A percentile compares a stretch with the other conserved stretches of the same genome.
phyloP scores from a whole-genome alignment of 352 stramenopile species.

The Phytopythium litorale region DNA sequence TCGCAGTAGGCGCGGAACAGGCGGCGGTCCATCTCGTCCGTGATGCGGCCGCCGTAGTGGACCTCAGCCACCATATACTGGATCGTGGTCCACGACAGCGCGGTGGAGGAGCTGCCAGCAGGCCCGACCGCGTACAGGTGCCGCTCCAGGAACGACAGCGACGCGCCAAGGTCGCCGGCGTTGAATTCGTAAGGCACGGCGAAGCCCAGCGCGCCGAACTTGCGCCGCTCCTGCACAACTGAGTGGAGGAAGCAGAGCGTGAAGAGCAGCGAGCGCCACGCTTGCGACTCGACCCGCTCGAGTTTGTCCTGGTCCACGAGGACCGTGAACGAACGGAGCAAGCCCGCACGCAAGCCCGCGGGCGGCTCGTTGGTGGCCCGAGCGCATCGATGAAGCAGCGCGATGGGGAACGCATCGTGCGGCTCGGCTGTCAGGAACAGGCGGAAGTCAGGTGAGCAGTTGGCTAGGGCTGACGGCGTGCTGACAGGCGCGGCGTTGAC shows the following conservation, averaged over 20 bases:
- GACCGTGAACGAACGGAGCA: conserved; percentile 71
- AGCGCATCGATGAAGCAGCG: conserved; percentile 54
- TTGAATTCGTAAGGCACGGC: conserved; percentile 82
- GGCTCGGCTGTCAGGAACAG: conserved; percentile 76
- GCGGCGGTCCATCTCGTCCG: conserved; percentile 69
- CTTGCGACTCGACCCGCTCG: conserved; percentile 57
- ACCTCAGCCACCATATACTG: conserved; percentile 85
- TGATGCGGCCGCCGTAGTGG: conserved; percentile 80
- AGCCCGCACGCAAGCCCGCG: conserved; percentile 54
- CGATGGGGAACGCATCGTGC: conserved; percentile 57
- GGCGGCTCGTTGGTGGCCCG: conserved; percentile 83
- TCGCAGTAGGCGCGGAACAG: conserved; percentile 76
- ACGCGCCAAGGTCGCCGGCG: conserved; percentile 56
- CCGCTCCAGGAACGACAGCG: conserved; percentile 64
- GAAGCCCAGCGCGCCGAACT: conserved; percentile 75
- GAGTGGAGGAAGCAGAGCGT: conserved; percentile 76
- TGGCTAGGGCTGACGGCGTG: conserved; percentile 3
- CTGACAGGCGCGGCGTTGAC: conserved; percentile 3
- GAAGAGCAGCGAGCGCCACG: conserved; percentile 69
- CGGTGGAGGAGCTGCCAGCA: conserved; percentile 16
- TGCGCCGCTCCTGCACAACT: conserved; percentile 67
- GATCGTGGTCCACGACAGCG: conserved; percentile 60
- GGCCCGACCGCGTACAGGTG: conserved; percentile 42
- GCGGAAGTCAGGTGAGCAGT: conserved; percentile 43
- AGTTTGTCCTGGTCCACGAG: conserved; percentile 79